A percentile compares a stretch with the other conserved stretches of the same genome.
These are phyloP conservation scores for Colletotrichum sp. DNA, from an alignment of 2,329 filamentous ascomycete species.

Conservation along the genomic window DNA sequence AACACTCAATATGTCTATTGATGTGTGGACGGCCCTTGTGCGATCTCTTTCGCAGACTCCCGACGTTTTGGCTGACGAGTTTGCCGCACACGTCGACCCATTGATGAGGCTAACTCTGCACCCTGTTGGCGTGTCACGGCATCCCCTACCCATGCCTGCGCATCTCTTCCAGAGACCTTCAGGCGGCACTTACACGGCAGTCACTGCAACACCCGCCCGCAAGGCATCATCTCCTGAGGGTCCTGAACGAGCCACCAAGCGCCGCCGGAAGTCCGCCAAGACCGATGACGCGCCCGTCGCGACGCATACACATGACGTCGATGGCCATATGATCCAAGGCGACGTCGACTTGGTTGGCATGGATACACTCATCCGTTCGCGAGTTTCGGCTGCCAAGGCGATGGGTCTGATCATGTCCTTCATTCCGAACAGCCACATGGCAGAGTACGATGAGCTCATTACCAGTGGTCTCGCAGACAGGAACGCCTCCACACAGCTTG, in stretches of 20 bases:
- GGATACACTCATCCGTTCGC: slow-evolving; percentile 86
- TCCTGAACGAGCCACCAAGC: slow-evolving; percentile 71
- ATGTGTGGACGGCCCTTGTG: slow-evolving; percentile 85
- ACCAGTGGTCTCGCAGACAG: slow-evolving; percentile 72
- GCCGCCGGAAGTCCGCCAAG: slow-evolving; percentile 86
- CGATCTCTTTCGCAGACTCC: slow-evolving; percentile 69
- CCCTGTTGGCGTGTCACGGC: slow-evolving; percentile 88
- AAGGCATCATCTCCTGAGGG: slow-evolving; percentile 58
- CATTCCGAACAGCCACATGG: slow-evolving; percentile 68
- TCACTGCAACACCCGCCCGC: slow-evolving; percentile 47
- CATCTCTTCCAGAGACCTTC: slow-evolving; percentile 92
- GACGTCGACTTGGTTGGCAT: slow-evolving; percentile 93
- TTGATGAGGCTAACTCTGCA: slow-evolving; percentile 85
- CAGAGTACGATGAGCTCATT: slow-evolving; percentile 69
- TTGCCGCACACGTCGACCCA: slow-evolving; percentile 77
- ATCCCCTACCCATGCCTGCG: slow-evolving; percentile 91
- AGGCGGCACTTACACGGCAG: slow-evolving; percentile 76
- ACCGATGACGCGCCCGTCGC: slow-evolving; percentile 68
- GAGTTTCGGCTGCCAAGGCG: slow-evolving; percentile 84
- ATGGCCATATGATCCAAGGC: slow-evolving; percentile 97
- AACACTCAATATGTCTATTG: slow-evolving; percentile 81
- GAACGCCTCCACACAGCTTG: slow-evolving; percentile 85
- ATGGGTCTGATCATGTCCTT: slow-evolving; percentile 83
- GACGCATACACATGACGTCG: slow-evolving; percentile 88
- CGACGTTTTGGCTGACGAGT: slow-evolving; percentile 71